These are phyloP conservation scores for Xanthoconium purpureum DNA, from an alignment of 768 basidiomycete species.

Conservation along the genomic window DNA sequence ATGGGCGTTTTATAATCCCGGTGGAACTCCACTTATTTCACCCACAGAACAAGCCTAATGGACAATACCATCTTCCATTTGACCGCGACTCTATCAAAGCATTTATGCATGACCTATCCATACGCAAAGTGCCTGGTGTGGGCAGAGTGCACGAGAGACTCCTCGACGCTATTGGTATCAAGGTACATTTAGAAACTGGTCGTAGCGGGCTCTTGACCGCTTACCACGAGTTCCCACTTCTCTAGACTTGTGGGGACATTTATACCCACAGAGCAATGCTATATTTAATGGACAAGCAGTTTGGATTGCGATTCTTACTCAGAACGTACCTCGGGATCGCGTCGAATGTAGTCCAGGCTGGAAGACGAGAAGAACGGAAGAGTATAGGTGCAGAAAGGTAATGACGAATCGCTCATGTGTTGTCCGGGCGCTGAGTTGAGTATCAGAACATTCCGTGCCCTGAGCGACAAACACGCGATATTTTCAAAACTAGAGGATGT, in stretches of 20 bases:
- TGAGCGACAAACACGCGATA: conserved; percentile 63
- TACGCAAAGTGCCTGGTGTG: conserved; percentile 86
- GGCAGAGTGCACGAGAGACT: conserved; percentile 89
- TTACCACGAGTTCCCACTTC: neutral
- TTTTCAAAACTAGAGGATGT: conserved; percentile 77
- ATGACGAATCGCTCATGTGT: neutral
- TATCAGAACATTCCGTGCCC: conserved; percentile 70
- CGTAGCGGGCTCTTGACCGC: neutral
- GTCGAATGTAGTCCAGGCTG: conserved; percentile 75
- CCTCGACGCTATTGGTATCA: conserved; percentile 82
- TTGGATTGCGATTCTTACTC: conserved; percentile 74
- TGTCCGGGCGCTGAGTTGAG: neutral
- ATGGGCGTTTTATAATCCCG: conserved; percentile 1
- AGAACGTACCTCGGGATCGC: conserved; percentile 83
- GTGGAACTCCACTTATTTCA: neutral
- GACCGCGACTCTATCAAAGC: conserved; percentile 56
- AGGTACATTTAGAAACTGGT: conserved; percentile 37
- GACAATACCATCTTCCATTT: conserved; percentile 78
- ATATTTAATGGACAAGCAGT: conserved; percentile 83
- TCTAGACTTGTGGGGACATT: conserved; percentile 87
- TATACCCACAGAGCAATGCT: conserved; percentile 69
- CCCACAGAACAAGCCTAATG: conserved; percentile 86
- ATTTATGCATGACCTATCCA: conserved; percentile 81
- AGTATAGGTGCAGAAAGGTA: conserved; percentile 91
- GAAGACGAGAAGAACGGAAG: conserved; percentile 78